Percentiles rank a stretch among this genome's conserved stretches.
phyloP scores from a whole-genome alignment of 257 asterid species.

The Penstemon newberryi region DNA sequence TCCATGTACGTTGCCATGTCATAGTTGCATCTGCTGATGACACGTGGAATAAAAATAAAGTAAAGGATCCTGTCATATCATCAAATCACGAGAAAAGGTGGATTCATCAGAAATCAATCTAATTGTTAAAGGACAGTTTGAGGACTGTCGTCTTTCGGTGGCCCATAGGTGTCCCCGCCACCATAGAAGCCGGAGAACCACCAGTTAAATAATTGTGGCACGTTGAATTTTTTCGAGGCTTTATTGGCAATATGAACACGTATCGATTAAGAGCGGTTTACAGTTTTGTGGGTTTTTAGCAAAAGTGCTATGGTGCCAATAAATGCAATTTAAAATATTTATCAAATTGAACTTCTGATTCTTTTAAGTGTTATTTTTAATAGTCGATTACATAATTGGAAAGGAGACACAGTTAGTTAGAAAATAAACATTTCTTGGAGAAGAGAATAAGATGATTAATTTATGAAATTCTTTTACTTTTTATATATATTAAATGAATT shows the following conservation, averaged over 20 bases:
- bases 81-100: neutral
- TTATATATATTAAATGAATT: too few relatives aligned
- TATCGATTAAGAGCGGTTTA: too few relatives aligned
- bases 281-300: too few relatives aligned
- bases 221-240: neutral
- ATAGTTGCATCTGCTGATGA: conserved; percentile 24
- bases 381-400: too few relatives aligned
- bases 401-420: too few relatives aligned
- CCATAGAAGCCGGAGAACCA: conserved; percentile 11
- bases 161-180: conserved; percentile 22
- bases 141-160: conserved; percentile 13
- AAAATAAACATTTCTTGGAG: too few relatives aligned
- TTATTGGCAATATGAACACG: neutral
- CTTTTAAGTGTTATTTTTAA: too few relatives aligned
- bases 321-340: too few relatives aligned
- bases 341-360: too few relatives aligned
- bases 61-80: neutral
- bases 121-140: conserved; percentile 15
- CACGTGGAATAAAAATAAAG: conserved; percentile 33
- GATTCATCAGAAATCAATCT: conserved; percentile 10
- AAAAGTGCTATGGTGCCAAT: too few relatives aligned
- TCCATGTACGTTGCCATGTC: conserved; percentile 37
- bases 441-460: too few relatives aligned
- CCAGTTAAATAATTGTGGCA: neutral
- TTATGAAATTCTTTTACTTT: too few relatives aligned